Percentiles rank a stretch among this genome's conserved stretches.
These are phyloP conservation scores for Stylonectria norvegica DNA, from an alignment of 2,329 filamentous ascomycete species.

Conservation along the genomic window DNA sequence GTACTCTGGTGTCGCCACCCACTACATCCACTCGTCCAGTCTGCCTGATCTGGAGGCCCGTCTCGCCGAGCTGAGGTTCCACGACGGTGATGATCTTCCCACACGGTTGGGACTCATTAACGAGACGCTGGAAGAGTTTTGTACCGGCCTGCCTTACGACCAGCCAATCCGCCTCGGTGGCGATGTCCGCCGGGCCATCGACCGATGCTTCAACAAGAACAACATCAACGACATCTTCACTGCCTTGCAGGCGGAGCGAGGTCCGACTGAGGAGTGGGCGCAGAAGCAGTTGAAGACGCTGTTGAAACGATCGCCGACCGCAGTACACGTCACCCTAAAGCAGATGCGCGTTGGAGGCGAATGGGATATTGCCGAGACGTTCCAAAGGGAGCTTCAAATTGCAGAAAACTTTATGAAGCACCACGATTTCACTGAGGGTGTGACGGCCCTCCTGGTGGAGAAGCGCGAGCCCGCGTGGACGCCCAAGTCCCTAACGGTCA, in stretches of 20 bases:
- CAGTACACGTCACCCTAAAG: slow-evolving; percentile 77
- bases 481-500: slow-evolving; percentile 67
- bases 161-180: slow-evolving; percentile 66
- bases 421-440: slow-evolving; percentile 87
- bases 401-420: slow-evolving; percentile 85
- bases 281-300: slow-evolving; percentile 72
- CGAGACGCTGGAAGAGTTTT: slow-evolving; percentile 87
- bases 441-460: slow-evolving; percentile 73
- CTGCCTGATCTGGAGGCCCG: slow-evolving; percentile 78
- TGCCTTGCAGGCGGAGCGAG: slow-evolving; percentile 56
- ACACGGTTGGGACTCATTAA: slow-evolving; percentile 72
- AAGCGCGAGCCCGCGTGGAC: slow-evolving; percentile 72
- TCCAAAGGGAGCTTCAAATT: slow-evolving; percentile 81
- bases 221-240: slow-evolving; percentile 67
- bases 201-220: slow-evolving; percentile 72
- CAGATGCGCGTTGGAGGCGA: slow-evolving; percentile 73
- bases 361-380: slow-evolving; percentile 83
- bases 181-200: slow-evolving; percentile 72
- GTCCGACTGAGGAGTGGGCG: slow-evolving; percentile 68
- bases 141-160: slow-evolving; percentile 76
- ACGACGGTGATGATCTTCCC: slow-evolving; percentile 64
- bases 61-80: slow-evolving; percentile 84
- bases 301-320: slow-evolving; percentile 75
- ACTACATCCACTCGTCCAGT: slow-evolving; percentile 90
- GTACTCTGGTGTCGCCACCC: slow-evolving; percentile 88